Conservation (phyloP, 495 filamentous ascomycete genomes). For the Diplogelasinospora grovesii region DNA sequence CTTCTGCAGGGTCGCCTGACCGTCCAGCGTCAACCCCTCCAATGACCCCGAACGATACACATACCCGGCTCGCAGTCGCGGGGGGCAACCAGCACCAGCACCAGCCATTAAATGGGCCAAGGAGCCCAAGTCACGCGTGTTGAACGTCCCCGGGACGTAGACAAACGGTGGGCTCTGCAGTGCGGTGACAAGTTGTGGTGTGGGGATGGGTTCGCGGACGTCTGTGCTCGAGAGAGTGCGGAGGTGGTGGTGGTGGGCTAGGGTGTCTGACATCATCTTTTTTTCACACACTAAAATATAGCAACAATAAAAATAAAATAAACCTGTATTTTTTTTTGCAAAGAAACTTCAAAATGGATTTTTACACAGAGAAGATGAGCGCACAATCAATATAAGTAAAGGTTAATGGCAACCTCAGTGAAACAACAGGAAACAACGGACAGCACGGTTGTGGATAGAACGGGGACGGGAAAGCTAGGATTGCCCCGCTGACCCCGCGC, state of each 20-base stretch:
- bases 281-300: not conserved
- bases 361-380: too few relatives aligned
- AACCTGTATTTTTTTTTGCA: too few relatives aligned
- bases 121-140: slow-evolving; percentile 50
- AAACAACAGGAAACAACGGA: too few relatives aligned
- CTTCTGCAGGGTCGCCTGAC: slow-evolving; percentile 30
- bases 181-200: slow-evolving; percentile 18
- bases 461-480: too few relatives aligned
- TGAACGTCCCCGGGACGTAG: slow-evolving; percentile 43
- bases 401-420: too few relatives aligned
- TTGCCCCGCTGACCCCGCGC: too few relatives aligned
- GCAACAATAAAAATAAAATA: not conserved
- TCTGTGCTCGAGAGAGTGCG: slow-evolving; percentile 31
- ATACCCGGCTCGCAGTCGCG: slow-evolving; percentile 32
- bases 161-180: slow-evolving; percentile 48
- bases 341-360: too few relatives aligned
- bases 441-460: too few relatives aligned
- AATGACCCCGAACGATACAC: slow-evolving; percentile 49
- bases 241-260: slow-evolving; percentile 30
- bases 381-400: too few relatives aligned
- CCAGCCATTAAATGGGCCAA: slow-evolving; percentile 21
- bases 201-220: slow-evolving; percentile 25
- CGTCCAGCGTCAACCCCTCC: slow-evolving; percentile 21
- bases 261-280: not conserved
- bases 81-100: slow-evolving; percentile 3